Base-by-base conservation (phyloP, 371 early-diverging fungal genomes). In the Thermomucor indicae-seudaticae region DNA sequence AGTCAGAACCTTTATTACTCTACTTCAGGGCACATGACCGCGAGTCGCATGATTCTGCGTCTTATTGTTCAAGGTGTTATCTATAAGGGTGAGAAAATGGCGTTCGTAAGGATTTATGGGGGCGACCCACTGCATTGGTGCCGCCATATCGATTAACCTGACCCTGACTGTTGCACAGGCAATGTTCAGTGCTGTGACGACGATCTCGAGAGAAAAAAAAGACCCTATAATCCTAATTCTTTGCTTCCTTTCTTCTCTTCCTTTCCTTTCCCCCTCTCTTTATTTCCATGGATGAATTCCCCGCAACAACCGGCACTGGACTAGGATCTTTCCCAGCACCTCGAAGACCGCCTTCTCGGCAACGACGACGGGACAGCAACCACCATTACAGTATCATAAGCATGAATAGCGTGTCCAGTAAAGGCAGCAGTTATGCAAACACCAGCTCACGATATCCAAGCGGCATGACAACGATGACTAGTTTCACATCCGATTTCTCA, bases 371-470 rank as follows among this genome's bases (percentile, higher is more conserved):
- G 32, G 32, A 14, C 7, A 32, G 32, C 32, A 32, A 32, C 32
- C 32, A 32, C 14, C 32, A 32, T 32, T 32, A 32, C 32, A 39
- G 40, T 17, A 39, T 28, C n/a, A 40, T 23, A 19, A 43, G 52
- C n/a, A 31, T 37, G 14, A 51, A 32, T 20, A 51, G 44, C 25
- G 28, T 37, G n/a, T 51, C 52, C 16, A 51, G 52, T 27, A 34
- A 31, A 6, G 32, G 34, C 4, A 51, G 52, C 34, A 32, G 29
- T 24, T 34, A 25, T 17, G 38, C 43, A 32, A 32, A 32, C 24
- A 40, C 50, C 16, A 41, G 40, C 31, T 41, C 50, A 37, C 53
- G 45, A 10, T 52, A 52, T 27, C 53, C 53, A 16, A 52, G 53
- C 30, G 46, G 53, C 7, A 35, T 37, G 32, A 43, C 53, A 7